Conservation (phyloP, 768 basidiomycete species). For the Candolleomyces aberdarensis region DNA sequence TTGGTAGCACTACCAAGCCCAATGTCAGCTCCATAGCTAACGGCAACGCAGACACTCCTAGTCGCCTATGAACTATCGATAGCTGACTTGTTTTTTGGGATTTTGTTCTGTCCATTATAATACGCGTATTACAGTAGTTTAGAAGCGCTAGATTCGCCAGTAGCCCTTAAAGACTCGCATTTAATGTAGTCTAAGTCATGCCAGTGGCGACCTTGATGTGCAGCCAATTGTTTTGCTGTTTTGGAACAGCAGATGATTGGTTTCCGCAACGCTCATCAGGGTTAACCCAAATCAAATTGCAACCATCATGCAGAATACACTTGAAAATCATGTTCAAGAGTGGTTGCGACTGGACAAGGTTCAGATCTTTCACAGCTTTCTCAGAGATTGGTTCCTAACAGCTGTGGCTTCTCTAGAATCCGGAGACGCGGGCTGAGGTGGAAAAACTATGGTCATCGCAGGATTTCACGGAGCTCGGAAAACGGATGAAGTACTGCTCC, state of each 20-base stretch:
- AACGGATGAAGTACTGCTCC: conserved; percentile 47
- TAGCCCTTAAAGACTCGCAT: neutral
- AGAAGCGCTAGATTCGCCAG: neutral
- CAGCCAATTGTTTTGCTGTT: too few relatives aligned
- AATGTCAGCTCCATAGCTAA: conserved; percentile 19
- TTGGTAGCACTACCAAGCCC: conserved; percentile 17
- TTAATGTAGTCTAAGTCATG: neutral
- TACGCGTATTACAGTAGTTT: conserved; percentile 1
- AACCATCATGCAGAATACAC: conserved; percentile 17
- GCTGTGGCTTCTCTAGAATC: conserved; percentile 36
- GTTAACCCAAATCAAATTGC: neutral
- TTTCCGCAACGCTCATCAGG: too few relatives aligned
- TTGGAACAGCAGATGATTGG: too few relatives aligned
- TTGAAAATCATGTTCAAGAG: conserved; percentile 44
- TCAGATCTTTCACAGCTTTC: neutral
- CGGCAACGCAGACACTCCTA: conserved; percentile 23
- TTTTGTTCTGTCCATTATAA: neutral
- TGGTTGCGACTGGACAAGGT: conserved; percentile 52
- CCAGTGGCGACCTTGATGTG: neutral
- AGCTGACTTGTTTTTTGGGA: neutral
- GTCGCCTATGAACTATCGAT: conserved; percentile 16
- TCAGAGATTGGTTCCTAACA: neutral
- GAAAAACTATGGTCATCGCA: conserved; percentile 40
- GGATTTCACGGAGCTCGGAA: conserved; percentile 47
- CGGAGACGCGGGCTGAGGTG: conserved; percentile 46